phyloP scores from a whole-genome alignment of 2,329 filamentous ascomycete species.

The Talaromyces albobiverticillius region DNA sequence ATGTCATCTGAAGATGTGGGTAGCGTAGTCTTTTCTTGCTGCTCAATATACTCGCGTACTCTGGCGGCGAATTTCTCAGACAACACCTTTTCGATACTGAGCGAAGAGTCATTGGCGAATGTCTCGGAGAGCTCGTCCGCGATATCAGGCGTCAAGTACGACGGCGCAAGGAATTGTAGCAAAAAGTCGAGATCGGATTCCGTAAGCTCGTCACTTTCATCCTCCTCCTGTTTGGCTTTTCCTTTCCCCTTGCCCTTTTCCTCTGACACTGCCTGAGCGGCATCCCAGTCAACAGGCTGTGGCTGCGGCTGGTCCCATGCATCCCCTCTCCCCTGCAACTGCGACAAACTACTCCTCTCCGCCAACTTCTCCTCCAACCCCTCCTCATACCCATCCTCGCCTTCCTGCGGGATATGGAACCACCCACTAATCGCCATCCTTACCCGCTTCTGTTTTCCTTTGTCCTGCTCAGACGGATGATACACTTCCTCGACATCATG shows the following conservation, averaged over 20 bases:
- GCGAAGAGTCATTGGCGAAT: conserved; percentile 79
- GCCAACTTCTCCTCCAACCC: conserved; percentile 86
- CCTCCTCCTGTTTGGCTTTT: conserved; percentile 38
- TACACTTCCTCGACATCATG: conserved; percentile 99
- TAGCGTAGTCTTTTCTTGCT: conserved; percentile 55
- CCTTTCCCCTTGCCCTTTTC: conserved; percentile 25
- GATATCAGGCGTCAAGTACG: conserved; percentile 88
- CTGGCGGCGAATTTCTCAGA: conserved; percentile 71
- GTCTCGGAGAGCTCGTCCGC: conserved; percentile 75
- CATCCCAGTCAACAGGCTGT: conserved; percentile 50
- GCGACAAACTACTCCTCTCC: conserved; percentile 85
- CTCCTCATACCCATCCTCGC: conserved; percentile 85
- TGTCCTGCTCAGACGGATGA: conserved; percentile 58
- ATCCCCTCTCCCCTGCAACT: conserved; percentile 87
- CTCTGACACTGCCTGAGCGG: conserved; percentile 33
- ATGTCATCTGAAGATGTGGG: conserved; percentile 51
- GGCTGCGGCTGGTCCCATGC: conserved; percentile 79
- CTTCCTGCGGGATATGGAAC: conserved; percentile 96
- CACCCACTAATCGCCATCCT: conserved; percentile 98
- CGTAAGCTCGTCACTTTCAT: conserved; percentile 60
- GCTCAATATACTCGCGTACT: conserved; percentile 69
- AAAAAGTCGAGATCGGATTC: conserved; percentile 84
- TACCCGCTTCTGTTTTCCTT: conserved; percentile 60
- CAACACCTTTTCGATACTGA: conserved; percentile 76
- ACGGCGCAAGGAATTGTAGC: conserved; percentile 83